phyloP scores from a whole-genome alignment of 352 stramenopile genomes.

The Phytophthora sp. region DNA sequence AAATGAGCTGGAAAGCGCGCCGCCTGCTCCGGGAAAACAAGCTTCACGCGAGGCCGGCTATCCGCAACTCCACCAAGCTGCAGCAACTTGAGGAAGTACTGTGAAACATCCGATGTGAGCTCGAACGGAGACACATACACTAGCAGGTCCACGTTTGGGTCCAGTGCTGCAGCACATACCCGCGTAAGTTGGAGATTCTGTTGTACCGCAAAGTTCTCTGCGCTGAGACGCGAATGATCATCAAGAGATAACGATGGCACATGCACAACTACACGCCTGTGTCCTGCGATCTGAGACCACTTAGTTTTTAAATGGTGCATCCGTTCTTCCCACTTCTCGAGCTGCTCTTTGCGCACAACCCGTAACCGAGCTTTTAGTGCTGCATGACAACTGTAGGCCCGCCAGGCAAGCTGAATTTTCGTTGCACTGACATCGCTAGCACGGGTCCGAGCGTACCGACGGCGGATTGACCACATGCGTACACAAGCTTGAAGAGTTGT shows the following conservation, averaged over 20 bases:
- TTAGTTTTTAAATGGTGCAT: slow-evolving; percentile 57
- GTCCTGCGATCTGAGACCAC: slow-evolving; percentile 57
- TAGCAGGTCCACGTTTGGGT: slow-evolving; percentile 83
- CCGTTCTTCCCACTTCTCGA: slow-evolving; percentile 46
- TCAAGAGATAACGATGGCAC: slow-evolving; percentile 83
- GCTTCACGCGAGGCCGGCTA: slow-evolving; percentile 66
- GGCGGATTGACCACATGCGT: slow-evolving; percentile 62
- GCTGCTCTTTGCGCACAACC: slow-evolving; percentile 39
- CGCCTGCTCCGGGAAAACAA: slow-evolving; percentile 87
- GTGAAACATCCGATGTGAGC: slow-evolving; percentile 70
- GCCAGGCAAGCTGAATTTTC: slow-evolving; percentile 70
- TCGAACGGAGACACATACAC: slow-evolving; percentile 90
- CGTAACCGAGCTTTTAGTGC: slow-evolving; percentile 47
- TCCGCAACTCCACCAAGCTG: slow-evolving; percentile 75
- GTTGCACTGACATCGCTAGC: slow-evolving; percentile 49
- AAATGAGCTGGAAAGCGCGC: slow-evolving; percentile 82
- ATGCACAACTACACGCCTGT: slow-evolving; percentile 75
- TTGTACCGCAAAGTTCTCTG: slow-evolving; percentile 71
- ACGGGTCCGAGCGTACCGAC: slow-evolving; percentile 49
- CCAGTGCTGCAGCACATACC: slow-evolving; percentile 67
- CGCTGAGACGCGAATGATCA: slow-evolving; percentile 64
- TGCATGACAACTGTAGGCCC: slow-evolving; percentile 51
- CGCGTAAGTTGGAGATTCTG: slow-evolving; percentile 88
- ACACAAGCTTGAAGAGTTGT: slow-evolving; percentile 76
- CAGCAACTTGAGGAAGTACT: slow-evolving; percentile 88